Percentiles rank a stretch among this genome's conserved stretches.
Evolutionary conservation across 2,329 filamentous ascomycete species (phyloP).

Genomic region (Hypoxylon sp.): DNA sequence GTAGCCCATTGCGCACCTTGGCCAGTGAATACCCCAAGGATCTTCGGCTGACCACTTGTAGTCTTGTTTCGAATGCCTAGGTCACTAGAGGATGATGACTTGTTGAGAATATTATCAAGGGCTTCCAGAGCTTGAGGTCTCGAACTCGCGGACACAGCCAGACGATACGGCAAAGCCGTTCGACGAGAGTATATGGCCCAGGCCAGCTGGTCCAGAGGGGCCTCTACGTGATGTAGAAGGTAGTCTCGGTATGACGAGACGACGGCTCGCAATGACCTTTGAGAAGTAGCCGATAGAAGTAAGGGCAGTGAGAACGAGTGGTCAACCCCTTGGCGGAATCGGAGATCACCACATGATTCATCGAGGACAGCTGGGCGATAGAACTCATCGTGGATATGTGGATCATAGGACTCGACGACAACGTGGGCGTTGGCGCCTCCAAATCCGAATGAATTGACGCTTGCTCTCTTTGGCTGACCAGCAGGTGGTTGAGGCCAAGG

Average conservation of each 20-base stretch:
- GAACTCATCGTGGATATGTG: slow-evolving; percentile 51
- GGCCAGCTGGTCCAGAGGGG: slow-evolving; percentile 48
- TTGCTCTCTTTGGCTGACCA: slow-evolving; percentile 59
- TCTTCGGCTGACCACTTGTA: slow-evolving; percentile 41
- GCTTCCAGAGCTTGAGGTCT: slow-evolving; percentile 42
- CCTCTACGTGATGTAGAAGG: slow-evolving; percentile 40
- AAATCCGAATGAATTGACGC: slow-evolving; percentile 63
- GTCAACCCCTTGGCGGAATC: neutral
- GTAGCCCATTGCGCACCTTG: slow-evolving; percentile 57
- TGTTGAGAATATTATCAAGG: slow-evolving; percentile 49
- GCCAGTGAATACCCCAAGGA: slow-evolving; percentile 56
- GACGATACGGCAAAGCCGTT: slow-evolving; percentile 54
- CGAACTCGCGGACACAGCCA: slow-evolving; percentile 50
- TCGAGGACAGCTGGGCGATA: slow-evolving; percentile 3
- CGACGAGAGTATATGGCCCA: slow-evolving; percentile 55
- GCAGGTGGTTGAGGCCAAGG: slow-evolving; percentile 56
- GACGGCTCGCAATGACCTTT: slow-evolving; percentile 53
- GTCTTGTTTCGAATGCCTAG: slow-evolving; percentile 48
- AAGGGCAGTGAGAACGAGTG: slow-evolving; percentile 53
- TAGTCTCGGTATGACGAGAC: slow-evolving; percentile 51
- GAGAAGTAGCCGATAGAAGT: slow-evolving; percentile 57
- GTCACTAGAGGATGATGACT: slow-evolving; percentile 16
- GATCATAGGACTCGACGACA: slow-evolving; percentile 59
- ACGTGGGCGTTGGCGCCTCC: slow-evolving; percentile 62
- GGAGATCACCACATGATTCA: neutral